phyloP scores from a whole-genome alignment of 1,284 basidiomycete genomes.

The Cerioporus squamosus region DNA sequence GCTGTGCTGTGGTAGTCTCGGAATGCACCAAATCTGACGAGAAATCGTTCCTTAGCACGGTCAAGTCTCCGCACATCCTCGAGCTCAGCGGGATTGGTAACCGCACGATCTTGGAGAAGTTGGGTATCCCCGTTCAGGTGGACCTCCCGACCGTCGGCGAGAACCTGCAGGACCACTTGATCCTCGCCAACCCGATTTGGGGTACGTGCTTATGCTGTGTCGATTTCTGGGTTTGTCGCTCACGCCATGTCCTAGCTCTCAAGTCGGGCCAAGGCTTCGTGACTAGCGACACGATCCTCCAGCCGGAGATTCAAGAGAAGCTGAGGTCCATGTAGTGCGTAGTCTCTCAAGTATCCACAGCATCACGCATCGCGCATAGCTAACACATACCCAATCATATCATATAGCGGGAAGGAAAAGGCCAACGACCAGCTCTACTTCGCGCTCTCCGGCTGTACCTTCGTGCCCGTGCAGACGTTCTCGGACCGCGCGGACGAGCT shows the following conservation, averaged over 20 bases:
- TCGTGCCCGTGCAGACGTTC: slow-evolving; percentile 10
- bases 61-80: slow-evolving; percentile 46
- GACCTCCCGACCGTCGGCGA: slow-evolving; percentile 45
- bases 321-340: too few relatives aligned
- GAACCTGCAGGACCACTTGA: slow-evolving; percentile 41
- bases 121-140: slow-evolving; percentile 38
- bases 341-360: too few relatives aligned
- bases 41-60: slow-evolving; percentile 10
- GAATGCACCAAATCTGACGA: too few relatives aligned
- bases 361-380: too few relatives aligned
- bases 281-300: too few relatives aligned
- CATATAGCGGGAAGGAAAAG: slow-evolving; percentile 5
- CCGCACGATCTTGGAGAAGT: slow-evolving; percentile 33
- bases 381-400: too few relatives aligned
- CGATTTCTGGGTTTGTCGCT: too few relatives aligned
- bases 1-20: too few relatives aligned
- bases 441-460: slow-evolving; percentile 10
- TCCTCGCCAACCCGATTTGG: slow-evolving; percentile 13
- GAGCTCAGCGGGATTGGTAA: slow-evolving; percentile 47
- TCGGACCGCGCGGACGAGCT: slow-evolving; percentile 4
- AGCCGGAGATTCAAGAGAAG: too few relatives aligned
- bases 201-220: not conserved
- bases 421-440: slow-evolving; percentile 5
- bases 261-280: too few relatives aligned
- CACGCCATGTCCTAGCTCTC: too few relatives aligned